A percentile compares a stretch with the other conserved stretches of the same genome.
These are phyloP conservation scores for Ramularia collo-cygni DNA, from an alignment of 2,329 filamentous ascomycete genomes.

Conservation along the genomic window DNA sequence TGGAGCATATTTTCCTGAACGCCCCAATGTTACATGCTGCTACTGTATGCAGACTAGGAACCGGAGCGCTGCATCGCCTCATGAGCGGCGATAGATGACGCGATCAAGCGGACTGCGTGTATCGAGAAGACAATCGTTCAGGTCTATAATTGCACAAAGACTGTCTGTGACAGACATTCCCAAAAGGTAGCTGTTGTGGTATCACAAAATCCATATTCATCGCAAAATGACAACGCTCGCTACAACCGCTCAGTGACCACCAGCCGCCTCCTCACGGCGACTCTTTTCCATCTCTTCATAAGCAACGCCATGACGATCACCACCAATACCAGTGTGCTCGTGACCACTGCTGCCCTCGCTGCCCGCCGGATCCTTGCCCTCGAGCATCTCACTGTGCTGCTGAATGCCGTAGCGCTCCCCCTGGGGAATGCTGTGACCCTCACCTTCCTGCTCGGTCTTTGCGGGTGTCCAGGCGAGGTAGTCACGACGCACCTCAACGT, in stretches of 20 bases:
- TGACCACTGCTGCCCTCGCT: constrained; percentile 33
- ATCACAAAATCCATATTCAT: constrained; percentile 2
- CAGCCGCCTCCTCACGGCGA: constrained; percentile 9
- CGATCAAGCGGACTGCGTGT: no score
- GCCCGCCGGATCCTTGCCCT: constrained; percentile 47
- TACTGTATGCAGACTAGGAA: no score
- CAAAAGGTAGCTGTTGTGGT: constrained; percentile 9
- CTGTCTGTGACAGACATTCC: no score
- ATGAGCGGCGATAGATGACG: no score
- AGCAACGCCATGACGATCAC: constrained; percentile 47
- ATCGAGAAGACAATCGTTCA: no score
- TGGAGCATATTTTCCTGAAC: no score
- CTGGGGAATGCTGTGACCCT: constrained; percentile 57
- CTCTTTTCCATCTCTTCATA: constrained; percentile 38
- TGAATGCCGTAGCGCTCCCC: constrained; percentile 52
- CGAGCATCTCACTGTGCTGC: constrained; percentile 61
- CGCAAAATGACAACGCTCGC: background rate
- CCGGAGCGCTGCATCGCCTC: no score
- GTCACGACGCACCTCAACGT: constrained; percentile 80
- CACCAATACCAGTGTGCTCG: constrained; percentile 43
- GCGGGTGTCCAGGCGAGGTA: constrained; percentile 83
- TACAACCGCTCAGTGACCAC: constrained; percentile 18
- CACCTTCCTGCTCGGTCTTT: constrained; percentile 55
- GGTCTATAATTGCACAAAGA: no score
- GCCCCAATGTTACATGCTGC: no score